phyloP scores from a whole-genome alignment of 805 yeast species.

The Myxozyma udenii region DNA sequence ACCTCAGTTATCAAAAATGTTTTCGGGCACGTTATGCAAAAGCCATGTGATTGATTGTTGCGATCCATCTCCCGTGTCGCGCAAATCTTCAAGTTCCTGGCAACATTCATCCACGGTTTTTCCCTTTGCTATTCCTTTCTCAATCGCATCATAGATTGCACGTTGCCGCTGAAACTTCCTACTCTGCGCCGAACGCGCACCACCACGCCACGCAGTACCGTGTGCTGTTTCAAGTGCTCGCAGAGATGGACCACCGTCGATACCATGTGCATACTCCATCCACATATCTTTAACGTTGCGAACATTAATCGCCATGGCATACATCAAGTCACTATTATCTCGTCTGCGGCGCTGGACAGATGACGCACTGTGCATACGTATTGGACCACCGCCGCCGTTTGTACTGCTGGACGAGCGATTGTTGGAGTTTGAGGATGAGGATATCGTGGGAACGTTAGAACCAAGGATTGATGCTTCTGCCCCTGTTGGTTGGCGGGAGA shows the following conservation, averaged over 20 bases:
- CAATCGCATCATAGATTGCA: slow-evolving; percentile 23
- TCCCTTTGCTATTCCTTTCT: slow-evolving; percentile 19
- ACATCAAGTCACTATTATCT: slow-evolving; percentile 6
- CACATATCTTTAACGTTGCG: slow-evolving; percentile 24
- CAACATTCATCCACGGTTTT: slow-evolving; percentile 25
- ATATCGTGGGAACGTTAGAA: neutral
- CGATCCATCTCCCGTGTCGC: slow-evolving; percentile 17
- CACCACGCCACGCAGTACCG: slow-evolving; percentile 29
- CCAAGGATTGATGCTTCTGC: too few species aligned
- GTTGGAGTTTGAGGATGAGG: neutral
- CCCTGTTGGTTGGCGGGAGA: neutral
- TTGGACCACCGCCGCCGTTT: neutral
- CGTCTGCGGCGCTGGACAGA: slow-evolving; percentile 2
- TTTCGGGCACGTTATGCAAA: slow-evolving; percentile 20
- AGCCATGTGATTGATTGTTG: slow-evolving; percentile 25
- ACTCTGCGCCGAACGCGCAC: slow-evolving; percentile 26
- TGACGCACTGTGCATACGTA: neutral
- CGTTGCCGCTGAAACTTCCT: slow-evolving; percentile 26
- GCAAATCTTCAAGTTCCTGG: slow-evolving; percentile 20
- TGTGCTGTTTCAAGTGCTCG: slow-evolving; percentile 20
- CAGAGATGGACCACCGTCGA: slow-evolving; percentile 24
- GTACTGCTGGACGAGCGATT: neutral
- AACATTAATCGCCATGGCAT: slow-evolving; percentile 27
- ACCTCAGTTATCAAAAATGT: slow-evolving; percentile 17
- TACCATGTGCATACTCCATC: slow-evolving; percentile 26